Evolutionary conservation across 768 basidiomycete genomes (phyloP), one percentile per base, ranked within the genome.

Genomic region (Agrocybe praecox): DNA sequence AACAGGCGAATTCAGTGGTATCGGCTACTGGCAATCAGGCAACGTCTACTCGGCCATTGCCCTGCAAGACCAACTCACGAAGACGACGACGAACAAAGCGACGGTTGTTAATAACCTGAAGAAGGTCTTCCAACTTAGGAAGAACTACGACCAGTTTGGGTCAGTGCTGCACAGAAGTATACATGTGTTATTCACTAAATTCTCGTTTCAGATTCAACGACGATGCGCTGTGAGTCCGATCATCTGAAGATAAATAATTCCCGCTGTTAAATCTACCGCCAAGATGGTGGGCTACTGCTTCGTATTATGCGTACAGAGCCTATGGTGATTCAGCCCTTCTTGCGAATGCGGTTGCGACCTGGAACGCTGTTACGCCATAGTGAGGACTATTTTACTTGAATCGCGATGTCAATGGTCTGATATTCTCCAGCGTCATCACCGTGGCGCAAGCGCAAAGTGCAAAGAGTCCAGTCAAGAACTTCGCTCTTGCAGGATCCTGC

Each of bases 271-370:
- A 29, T 9, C 26, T 21, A 22, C 9, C n/a, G 22, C 32, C 9
- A 40, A 67, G 80, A 56, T 84, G 81, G 82, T 83, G 82, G 82
- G 82, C 79, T 2, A 76, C 74, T 55, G 76, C 81, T 17, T 77
- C 80, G 1, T 62, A 78, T 40, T 81, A 82, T 52, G 80, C 74
- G 6, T 77, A 80, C 61, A 73, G 77, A 50, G 78, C 78, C 2
- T 84, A 83, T 53, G 67, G 66, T n/a, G 77, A 82, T 58, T 53
- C 64, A 2, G 74, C 69, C 24, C 64, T 82, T 14, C 60, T 82
- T 40, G 67, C 69, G 1, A 75, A 82, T 57, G 80, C 79, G 0
- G 67, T 80, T 33, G 72, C 73, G 12, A 79, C 76, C 8, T 84
- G 82, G 83, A 75, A 75, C n/a, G 73, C 76, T 50, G 75, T 84